Percentiles rank a stretch among this genome's conserved stretches.
phyloP scores from a whole-genome alignment of 352 stramenopile species.

The Sclerospora graminicola region DNA sequence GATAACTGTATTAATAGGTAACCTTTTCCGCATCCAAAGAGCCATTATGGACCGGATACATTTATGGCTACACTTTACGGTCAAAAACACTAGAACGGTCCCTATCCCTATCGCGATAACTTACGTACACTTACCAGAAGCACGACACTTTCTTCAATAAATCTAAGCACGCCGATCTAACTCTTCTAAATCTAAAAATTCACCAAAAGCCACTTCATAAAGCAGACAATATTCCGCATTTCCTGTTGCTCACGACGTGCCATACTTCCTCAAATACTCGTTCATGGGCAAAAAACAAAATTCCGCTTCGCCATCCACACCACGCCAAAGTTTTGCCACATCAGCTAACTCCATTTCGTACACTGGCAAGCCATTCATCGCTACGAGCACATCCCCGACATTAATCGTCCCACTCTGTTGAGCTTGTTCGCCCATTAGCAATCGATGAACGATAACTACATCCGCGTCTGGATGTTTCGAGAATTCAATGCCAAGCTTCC shows the following conservation, averaged over 20 bases:
- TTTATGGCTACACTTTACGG: too few species aligned
- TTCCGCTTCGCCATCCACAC: slow-evolving; percentile 60
- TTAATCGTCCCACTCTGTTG: slow-evolving; percentile 48
- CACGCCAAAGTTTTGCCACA: slow-evolving; percentile 61
- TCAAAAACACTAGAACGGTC: too few species aligned
- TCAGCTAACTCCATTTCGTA: slow-evolving; percentile 74
- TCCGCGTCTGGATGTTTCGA: slow-evolving; percentile 32
- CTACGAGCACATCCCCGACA: slow-evolving; percentile 63
- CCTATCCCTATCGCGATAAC: too few species aligned
- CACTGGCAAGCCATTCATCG: slow-evolving; percentile 69
- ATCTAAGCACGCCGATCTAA: too few species aligned
- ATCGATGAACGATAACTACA: slow-evolving; percentile 46
- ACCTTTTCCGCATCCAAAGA: too few species aligned
- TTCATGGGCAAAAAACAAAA: slow-evolving; percentile 69
- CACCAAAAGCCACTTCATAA: too few species aligned
- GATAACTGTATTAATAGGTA: too few species aligned
- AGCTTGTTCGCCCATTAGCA: slow-evolving; percentile 51
- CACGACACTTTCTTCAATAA: too few species aligned
- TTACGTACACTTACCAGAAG: too few species aligned
- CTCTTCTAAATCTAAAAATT: too few species aligned
- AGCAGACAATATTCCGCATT: too few species aligned
- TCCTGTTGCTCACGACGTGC: slow-evolving; percentile 26
- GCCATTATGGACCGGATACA: too few species aligned
- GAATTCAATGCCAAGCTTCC: slow-evolving; percentile 75
- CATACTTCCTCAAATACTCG: slow-evolving; percentile 63